Evolutionary conservation across 208 protist species (phyloP), one percentile per base, ranked within the genome.

Genomic region (Phytomonas francai): DNA sequence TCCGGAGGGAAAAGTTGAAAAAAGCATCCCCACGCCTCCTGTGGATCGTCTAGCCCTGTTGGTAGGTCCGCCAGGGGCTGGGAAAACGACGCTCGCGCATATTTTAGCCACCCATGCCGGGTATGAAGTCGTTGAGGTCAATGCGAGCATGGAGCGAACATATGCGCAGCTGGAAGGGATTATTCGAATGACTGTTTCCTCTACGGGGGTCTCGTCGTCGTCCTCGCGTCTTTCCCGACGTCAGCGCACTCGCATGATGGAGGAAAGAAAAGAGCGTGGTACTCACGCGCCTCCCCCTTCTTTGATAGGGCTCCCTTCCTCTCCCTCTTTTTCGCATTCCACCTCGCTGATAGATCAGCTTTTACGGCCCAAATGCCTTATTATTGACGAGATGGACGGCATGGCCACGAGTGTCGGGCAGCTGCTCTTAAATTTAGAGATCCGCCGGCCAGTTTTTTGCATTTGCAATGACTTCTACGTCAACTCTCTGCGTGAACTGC

Each of bases 51-150:
- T 95, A 1, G 84, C 79, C 8, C 67, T 98, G 56, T 70, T 98
- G 14, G 84, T 85, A 0, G 97, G 97, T 0, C 94, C 97, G 25
- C 97, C 97, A 0, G 97, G 97, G 27, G 73, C 97, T 12, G 97
- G 97, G 25, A 99, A 99, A 79, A 98, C 97, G 27, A 98, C 97
- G 0, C 78, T 99, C 5, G 96, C 91, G 14, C 93, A 98, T 63
- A 88, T 98, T 7, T 67, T 98, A 6, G 97, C 95, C 9, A 68
- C 81, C 34, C 91, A 98, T 63, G 96, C 92, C 67, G 95, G 95
- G 1, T 99, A 98, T 74, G 81, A 91, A 59, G 73, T 89, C 61
- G 68, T 98, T 12, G 97, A 98, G 70, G 89, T 99, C 49, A 99
- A 99, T 76, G 97, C 97, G 57, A 96, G 89, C 54, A 83, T 92